Evolutionary conservation across 306 rosid genomes (phyloP).

Genomic region (Ormosia semicastrata): DNA sequence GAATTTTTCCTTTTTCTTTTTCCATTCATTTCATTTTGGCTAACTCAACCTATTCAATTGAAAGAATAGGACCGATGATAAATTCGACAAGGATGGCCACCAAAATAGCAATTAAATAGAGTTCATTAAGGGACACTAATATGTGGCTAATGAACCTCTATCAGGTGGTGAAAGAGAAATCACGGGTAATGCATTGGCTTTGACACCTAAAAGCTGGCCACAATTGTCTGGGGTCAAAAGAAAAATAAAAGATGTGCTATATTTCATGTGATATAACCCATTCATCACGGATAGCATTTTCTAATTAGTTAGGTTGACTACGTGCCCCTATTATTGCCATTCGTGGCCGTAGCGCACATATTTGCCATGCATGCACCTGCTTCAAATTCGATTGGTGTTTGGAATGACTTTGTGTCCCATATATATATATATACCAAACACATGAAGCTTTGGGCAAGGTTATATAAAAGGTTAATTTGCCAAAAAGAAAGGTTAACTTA

Average conservation of each 20-base stretch:
- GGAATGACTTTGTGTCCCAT: background rate
- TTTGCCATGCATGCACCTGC: constrained; percentile 26
- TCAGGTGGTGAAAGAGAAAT: background rate
- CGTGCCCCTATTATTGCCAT: constrained; percentile 36
- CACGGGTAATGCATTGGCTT: constrained; percentile 8
- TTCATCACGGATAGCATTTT: constrained; percentile 22
- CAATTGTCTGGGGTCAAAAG: background rate
- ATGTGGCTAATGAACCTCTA: background rate
- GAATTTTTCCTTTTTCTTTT: too few relatives aligned
- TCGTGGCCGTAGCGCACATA: background rate
- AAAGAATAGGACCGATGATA: background rate
- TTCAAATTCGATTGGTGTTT: constrained; percentile 11
- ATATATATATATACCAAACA: background rate
- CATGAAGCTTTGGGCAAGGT: background rate
- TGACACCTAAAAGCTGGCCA: constrained; percentile 13
- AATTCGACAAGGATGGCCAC: constrained; percentile 14
- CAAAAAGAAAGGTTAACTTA: constrained; percentile 16
- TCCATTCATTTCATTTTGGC: background rate
- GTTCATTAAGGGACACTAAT: background rate
- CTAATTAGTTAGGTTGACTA: constrained; percentile 25
- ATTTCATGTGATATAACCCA: background rate
- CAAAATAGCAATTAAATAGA: background rate
- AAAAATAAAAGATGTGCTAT: background rate
- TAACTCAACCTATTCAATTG: background rate
- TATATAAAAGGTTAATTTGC: background rate